These are phyloP conservation scores for Podospora bellae-mahoneyi DNA, from an alignment of 495 filamentous ascomycete genomes.

Conservation along the genomic window DNA sequence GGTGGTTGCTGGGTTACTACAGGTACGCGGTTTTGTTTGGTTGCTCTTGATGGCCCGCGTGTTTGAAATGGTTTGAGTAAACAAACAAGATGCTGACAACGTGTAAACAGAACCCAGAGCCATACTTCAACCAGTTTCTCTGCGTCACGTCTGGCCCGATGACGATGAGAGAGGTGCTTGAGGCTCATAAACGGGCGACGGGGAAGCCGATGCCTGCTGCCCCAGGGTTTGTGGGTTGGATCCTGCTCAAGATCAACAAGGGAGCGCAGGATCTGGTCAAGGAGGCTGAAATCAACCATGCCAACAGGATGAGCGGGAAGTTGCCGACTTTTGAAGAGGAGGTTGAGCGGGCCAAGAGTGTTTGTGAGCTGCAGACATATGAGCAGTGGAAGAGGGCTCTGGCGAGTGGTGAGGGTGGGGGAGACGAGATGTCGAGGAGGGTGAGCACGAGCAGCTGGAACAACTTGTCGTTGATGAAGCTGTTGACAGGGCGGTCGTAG, in stretches of 20 bases:
- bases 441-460: conserved; percentile 18
- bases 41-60: not conserved
- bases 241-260: conserved; percentile 26
- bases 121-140: conserved; percentile 27
- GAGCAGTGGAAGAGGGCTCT: conserved; percentile 23
- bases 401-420: not conserved
- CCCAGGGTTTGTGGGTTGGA: conserved; percentile 22
- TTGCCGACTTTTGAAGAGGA: conserved; percentile 25
- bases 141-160: conserved; percentile 25
- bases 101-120: conserved; percentile 25
- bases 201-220: conserved; percentile 28
- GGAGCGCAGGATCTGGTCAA: conserved; percentile 22
- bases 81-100: not conserved
- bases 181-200: conserved; percentile 22
- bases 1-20: conserved; percentile 36
- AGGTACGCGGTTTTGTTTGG: conserved; percentile 13
- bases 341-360: conserved; percentile 26
- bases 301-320: conserved; percentile 20
- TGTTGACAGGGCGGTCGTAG: conserved; percentile 20
- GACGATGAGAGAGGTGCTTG: conserved; percentile 29
- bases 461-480: conserved; percentile 20
- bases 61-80: not conserved
- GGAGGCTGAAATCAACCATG: conserved; percentile 26
- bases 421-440: not conserved
- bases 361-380: conserved; percentile 28